A percentile compares a stretch with the other conserved stretches of the same genome.
Evolutionary conservation across 2,329 filamentous ascomycete species (phyloP).

Genomic region (Colletotrichum neosansevieriae): DNA sequence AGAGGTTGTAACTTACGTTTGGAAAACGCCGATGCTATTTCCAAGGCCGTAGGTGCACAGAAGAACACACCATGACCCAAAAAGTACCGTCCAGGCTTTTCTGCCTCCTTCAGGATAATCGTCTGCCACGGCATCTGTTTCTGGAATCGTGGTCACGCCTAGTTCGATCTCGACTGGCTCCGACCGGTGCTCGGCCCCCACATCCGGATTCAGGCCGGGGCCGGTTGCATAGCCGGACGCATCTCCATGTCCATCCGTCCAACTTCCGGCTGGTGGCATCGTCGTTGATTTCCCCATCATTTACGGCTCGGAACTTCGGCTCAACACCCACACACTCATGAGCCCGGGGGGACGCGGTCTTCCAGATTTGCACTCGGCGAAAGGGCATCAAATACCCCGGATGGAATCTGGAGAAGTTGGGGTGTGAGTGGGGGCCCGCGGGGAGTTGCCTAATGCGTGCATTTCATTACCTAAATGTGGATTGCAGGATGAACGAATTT

Average conservation of each 20-base stretch:
- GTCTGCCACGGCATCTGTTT: constrained; percentile 51
- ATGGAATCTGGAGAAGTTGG: constrained; percentile 9
- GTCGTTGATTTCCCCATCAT: constrained; percentile 19
- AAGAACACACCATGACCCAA: constrained; percentile 57
- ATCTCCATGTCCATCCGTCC: not conserved
- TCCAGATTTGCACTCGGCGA: not conserved
- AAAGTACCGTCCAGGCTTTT: constrained; percentile 68
- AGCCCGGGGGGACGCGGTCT: not conserved
- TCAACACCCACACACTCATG: not conserved
- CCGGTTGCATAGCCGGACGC: not conserved
- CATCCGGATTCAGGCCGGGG: not conserved
- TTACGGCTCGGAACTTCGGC: not conserved
- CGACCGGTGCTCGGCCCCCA: constrained; percentile 34
- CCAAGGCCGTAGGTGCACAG: constrained; percentile 59
- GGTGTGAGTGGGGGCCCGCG: constrained; percentile 10
- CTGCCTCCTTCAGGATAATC: constrained; percentile 68
- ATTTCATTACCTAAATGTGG: constrained; percentile 32
- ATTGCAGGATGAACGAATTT: constrained; percentile 30
- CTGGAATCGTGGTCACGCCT: constrained; percentile 33
- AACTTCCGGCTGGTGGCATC: not conserved
- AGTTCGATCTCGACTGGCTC: not conserved
- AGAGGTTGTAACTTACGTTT: constrained; percentile 48
- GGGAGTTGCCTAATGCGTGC: constrained; percentile 9
- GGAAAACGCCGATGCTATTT: constrained; percentile 66
- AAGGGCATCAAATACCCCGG: constrained; percentile 14